Conservation (phyloP, 306 rosid species). For the Cyamopsis tetragonoloba region DNA sequence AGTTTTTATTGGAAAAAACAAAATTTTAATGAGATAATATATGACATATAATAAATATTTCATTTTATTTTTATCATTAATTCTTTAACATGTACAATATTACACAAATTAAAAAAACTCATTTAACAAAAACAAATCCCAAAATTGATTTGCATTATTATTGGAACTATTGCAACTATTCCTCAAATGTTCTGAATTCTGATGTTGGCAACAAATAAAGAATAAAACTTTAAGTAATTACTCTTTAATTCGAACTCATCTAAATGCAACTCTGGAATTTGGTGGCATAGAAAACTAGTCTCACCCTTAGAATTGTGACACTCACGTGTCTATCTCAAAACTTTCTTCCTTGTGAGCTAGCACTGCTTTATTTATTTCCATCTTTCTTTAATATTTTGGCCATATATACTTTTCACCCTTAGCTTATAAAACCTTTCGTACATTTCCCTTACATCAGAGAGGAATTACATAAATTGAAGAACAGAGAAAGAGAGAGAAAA, state of each 20-base stretch:
- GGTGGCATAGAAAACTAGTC: slow-evolving; percentile 15
- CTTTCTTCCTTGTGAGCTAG: too few relatives aligned
- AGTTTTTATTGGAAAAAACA: too few relatives aligned
- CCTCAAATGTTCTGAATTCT: not conserved
- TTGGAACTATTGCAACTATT: slow-evolving; percentile 21
- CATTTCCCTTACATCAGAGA: not conserved
- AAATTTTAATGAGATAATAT: too few relatives aligned
- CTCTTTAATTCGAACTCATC: too few relatives aligned
- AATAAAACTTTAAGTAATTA: too few relatives aligned
- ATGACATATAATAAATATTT: too few relatives aligned
- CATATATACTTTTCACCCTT: not conserved
- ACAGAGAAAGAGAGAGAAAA: not conserved
- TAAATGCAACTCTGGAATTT: not conserved
- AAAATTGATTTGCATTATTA: not conserved
- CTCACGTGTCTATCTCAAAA: too few relatives aligned
- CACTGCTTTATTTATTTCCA: not conserved
- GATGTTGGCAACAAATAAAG: slow-evolving; percentile 7
- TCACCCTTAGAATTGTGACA: slow-evolving; percentile 15
- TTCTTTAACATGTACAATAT: too few relatives aligned
- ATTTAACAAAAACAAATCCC: too few relatives aligned
- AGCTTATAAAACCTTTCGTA: not conserved
- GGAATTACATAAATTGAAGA: not conserved
- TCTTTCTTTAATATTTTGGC: not conserved
- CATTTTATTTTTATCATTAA: too few relatives aligned
- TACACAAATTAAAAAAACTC: too few relatives aligned